These are phyloP conservation scores for Aspergillus felis DNA, from an alignment of 2,329 filamentous ascomycete genomes.

Conservation along the genomic window DNA sequence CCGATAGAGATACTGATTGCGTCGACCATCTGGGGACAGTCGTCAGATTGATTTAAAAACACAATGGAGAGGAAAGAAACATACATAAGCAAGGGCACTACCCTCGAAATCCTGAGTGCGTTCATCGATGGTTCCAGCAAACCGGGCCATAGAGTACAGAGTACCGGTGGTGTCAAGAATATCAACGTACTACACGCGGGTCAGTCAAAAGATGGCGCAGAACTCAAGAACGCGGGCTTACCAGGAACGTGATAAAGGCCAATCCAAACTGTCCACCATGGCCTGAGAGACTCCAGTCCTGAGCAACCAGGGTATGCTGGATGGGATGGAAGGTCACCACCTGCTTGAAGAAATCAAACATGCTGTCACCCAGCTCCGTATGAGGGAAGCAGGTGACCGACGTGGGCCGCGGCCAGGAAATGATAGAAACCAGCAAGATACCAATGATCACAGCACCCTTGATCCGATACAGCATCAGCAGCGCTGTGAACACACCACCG, in stretches of 20 bases:
- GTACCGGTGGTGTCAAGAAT: slow-evolving; percentile 85
- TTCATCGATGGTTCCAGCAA: slow-evolving; percentile 74
- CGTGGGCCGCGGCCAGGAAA: slow-evolving; percentile 79
- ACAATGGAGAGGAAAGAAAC: slow-evolving; percentile 36
- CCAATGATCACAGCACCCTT: slow-evolving; percentile 83
- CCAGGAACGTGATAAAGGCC: slow-evolving; percentile 78
- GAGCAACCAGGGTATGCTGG: slow-evolving; percentile 62
- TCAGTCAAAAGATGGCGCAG: neutral
- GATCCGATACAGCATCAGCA: slow-evolving; percentile 80
- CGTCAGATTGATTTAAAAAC: neutral
- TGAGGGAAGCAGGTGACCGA: slow-evolving; percentile 78
- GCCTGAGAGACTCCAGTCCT: slow-evolving; percentile 66
- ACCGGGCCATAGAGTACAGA: slow-evolving; percentile 84
- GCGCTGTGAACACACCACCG: slow-evolving; percentile 72
- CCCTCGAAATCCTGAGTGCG: slow-evolving; percentile 84
- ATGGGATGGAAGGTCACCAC: slow-evolving; percentile 83
- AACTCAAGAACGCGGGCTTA: neutral
- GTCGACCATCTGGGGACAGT: slow-evolving; percentile 58
- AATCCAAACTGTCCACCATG: slow-evolving; percentile 75
- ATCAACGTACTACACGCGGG: slow-evolving; percentile 62
- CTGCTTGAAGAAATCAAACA: slow-evolving; percentile 83
- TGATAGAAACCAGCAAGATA: slow-evolving; percentile 78
- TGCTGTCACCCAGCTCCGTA: slow-evolving; percentile 61
- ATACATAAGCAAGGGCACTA: slow-evolving; percentile 71
- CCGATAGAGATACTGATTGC: slow-evolving; percentile 77